Percentiles rank a stretch among this genome's conserved stretches.
Conservation (phyloP, 169 alveolate genomes). For the Eimeria falciformis region DNA sequence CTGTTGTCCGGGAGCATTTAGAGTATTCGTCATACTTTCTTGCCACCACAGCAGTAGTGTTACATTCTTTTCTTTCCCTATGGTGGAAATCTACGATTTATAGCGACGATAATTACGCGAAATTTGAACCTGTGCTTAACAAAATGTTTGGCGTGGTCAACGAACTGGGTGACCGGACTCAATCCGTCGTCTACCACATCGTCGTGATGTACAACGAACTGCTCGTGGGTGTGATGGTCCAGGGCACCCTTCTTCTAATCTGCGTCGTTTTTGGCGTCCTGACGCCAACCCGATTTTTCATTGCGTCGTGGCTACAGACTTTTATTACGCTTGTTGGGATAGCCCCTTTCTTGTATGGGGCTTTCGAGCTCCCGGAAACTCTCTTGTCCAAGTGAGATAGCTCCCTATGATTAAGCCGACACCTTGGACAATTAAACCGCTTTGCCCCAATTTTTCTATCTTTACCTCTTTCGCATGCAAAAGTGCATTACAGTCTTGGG, state of each 20-base stretch:
- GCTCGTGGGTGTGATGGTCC: background rate
- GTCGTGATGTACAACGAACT: conserved; percentile 16
- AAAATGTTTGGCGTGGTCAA: background rate
- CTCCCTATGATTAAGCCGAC: too few species aligned
- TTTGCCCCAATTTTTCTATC: too few species aligned
- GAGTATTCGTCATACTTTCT: conserved; percentile 19
- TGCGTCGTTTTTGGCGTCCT: background rate
- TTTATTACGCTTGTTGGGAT: background rate
- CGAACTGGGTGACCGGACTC: background rate
- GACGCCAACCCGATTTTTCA: conserved; percentile 2
- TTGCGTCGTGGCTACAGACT: background rate
- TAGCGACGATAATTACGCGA: background rate
- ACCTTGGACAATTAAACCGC: too few species aligned
- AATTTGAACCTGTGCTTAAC: background rate
- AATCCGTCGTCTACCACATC: background rate
- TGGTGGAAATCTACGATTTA: conserved; percentile 31
- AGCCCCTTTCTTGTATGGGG: background rate
- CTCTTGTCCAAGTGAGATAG: background rate
- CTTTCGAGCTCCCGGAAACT: background rate
- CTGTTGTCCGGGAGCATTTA: background rate
- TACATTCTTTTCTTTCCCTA: background rate
- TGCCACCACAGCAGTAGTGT: background rate
- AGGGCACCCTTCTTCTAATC: background rate
- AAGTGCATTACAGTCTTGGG: too few species aligned
- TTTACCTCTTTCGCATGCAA: too few species aligned